phyloP scores from a whole-genome alignment of 2,329 filamentous ascomycete genomes.

The Exophiala lecanii-corni region DNA sequence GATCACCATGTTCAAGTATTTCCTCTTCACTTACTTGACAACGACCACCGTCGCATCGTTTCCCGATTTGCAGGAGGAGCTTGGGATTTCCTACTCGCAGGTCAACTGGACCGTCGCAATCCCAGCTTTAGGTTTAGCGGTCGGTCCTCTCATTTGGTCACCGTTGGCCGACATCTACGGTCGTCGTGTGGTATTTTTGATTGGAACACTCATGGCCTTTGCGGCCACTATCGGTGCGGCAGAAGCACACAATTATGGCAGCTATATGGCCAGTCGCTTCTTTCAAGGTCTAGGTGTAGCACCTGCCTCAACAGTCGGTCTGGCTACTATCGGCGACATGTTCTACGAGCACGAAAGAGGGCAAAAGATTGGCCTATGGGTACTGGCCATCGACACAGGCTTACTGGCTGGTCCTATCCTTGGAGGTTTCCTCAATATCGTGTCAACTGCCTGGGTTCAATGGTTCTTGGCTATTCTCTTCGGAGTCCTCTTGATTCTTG shows the following conservation, averaged over 20 bases:
- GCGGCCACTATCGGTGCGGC: constrained; percentile 41
- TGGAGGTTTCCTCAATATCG: constrained; percentile 49
- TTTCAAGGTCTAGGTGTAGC: constrained; percentile 55
- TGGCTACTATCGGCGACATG: constrained; percentile 51
- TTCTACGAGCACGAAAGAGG: constrained; percentile 56
- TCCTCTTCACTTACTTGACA: constrained; percentile 56
- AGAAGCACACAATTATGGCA: constrained; percentile 38
- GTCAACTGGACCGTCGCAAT: constrained; percentile 55
- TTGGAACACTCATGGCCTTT: constrained; percentile 41
- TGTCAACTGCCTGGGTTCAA: constrained; percentile 49
- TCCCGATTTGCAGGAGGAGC: constrained; percentile 45
- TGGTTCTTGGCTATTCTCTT: constrained; percentile 54
- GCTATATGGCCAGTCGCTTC: constrained; percentile 56
- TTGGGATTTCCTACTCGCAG: constrained; percentile 42
- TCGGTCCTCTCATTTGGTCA: constrained; percentile 50
- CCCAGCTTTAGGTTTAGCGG: constrained; percentile 46
- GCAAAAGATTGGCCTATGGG: constrained; percentile 54
- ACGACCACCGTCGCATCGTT: constrained; percentile 55
- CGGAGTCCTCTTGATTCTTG: constrained; percentile 43
- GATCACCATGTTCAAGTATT: constrained; percentile 53
- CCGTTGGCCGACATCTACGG: constrained; percentile 50
- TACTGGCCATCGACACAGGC: constrained; percentile 52
- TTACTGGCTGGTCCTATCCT: constrained; percentile 48
- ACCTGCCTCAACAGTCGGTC: constrained; percentile 51
- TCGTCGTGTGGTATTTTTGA: constrained; percentile 47